phyloP scores from a whole-genome alignment of 139 green algal species.

The Volvox africanus region DNA sequence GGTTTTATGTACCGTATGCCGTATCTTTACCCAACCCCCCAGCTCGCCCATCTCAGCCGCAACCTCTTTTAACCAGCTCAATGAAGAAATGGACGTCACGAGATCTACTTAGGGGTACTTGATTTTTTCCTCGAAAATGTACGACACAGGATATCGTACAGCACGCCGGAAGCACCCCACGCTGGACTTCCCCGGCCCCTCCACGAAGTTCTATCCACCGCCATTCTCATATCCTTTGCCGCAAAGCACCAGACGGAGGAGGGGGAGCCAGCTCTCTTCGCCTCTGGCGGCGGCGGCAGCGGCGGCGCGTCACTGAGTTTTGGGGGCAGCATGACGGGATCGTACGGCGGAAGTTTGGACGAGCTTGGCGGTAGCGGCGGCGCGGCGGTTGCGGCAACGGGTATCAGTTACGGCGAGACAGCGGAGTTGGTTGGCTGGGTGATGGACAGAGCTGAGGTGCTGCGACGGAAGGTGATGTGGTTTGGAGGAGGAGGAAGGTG shows the following conservation, averaged over 20 bases:
- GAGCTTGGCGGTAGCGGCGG: not conserved
- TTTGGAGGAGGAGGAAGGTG: not conserved
- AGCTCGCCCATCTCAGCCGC: not conserved
- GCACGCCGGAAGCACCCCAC: slow-evolving; percentile 13
- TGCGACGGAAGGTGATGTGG: slow-evolving; percentile 34
- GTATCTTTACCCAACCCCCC: too few relatives aligned
- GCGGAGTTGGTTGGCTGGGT: slow-evolving; percentile 44
- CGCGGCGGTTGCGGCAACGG: not conserved
- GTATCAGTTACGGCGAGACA: slow-evolving; percentile 39
- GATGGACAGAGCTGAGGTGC: slow-evolving; percentile 52
- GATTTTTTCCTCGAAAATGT: not conserved
- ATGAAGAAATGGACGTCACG: too few relatives aligned
- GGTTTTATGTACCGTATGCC: too few relatives aligned
- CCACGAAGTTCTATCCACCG: slow-evolving; percentile 38
- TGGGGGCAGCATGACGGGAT: not conserved
- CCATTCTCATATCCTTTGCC: slow-evolving; percentile 21
- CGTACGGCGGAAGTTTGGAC: not conserved
- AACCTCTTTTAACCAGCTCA: too few relatives aligned
- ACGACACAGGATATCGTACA: slow-evolving; percentile 23
- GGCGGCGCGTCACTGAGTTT: not conserved
- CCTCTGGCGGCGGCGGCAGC: not conserved
- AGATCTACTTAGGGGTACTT: too few relatives aligned
- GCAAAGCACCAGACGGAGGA: not conserved
- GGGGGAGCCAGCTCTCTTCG: not conserved
- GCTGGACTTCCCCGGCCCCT: slow-evolving; percentile 49